Evolutionary conservation across 75 land plant species (phyloP), one percentile per base, ranked within the genome.

Genomic region (Picea sitchensis): DNA sequence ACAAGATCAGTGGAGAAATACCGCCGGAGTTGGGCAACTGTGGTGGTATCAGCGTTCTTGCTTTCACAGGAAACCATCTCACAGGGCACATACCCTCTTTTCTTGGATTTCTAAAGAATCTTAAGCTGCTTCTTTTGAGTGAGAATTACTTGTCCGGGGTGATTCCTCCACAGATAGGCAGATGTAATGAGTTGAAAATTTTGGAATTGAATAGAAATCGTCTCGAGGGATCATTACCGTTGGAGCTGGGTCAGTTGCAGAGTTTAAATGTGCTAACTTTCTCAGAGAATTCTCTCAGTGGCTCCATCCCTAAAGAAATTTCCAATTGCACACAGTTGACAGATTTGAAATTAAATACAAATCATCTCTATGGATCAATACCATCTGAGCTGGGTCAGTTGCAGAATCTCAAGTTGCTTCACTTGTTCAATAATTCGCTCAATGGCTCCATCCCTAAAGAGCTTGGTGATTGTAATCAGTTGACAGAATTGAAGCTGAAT

Each of bases 1-100:
- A 93, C 31, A 0, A 36, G 8, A 86, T 91, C 71, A 77, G 74
- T 59, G 91, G 91, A 9, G 86, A 41, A 47, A 79, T 93, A 67
- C 93, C 95, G 4, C 30, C 69, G 3, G 83, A 82, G 56, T 75
- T 92, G 57, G 91, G 88, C 20, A 84, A 86, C 36, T 91, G 91
- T 71, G 78, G 79, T 65, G 85, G 81, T 80, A 81, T 94, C 57
- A 77, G 20, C n/a, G 17, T 32, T 0, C 76, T 94, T 57, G 83
- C 77, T 57, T 77, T 81, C 31, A 79, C 83, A 34, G 59, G 81
- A 18, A 89, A 83, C 63, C 79, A 38, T 51, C 59, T 94, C 34
- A 65, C 80, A 7, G 96, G 96, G 4, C n/a, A 5, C 1, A 91
- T 94, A 26, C 96, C 94, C 0, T 73, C 92, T 36, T 91, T 84